Percentiles rank a stretch among this genome's conserved stretches.
These are phyloP conservation scores for Ephemerocybe angulata DNA, from an alignment of 768 basidiomycete species.

Conservation along the genomic window DNA sequence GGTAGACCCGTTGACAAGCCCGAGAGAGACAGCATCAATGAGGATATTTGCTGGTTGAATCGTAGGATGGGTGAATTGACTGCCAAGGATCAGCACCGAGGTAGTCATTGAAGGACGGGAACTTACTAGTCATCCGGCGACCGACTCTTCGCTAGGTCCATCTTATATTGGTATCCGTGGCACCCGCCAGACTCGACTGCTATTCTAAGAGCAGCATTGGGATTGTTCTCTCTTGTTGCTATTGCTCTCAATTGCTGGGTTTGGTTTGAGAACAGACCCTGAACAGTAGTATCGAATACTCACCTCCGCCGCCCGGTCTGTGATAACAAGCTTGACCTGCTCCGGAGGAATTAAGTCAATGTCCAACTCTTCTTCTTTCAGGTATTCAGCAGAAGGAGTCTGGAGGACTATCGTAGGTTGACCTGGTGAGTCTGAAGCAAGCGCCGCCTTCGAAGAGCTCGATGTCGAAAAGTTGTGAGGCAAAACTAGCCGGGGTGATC, in stretches of 20 bases:
- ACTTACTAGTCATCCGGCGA: conserved; percentile 85
- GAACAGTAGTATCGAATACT: conserved; percentile 9
- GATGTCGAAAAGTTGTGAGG: conserved; percentile 17
- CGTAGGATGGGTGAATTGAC: conserved; percentile 69
- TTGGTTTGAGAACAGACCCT: conserved; percentile 8
- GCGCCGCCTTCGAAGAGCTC: conserved; percentile 27
- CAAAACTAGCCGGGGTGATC: neutral
- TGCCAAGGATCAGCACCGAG: conserved; percentile 22
- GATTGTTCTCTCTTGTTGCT: conserved; percentile 57
- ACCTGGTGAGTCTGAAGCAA: conserved; percentile 41
- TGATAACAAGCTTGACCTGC: conserved; percentile 55
- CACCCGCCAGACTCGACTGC: conserved; percentile 93
- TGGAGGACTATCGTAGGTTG: conserved; percentile 47
- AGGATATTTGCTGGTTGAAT: conserved; percentile 73
- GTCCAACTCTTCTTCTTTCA: conserved; percentile 62
- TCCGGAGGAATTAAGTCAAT: conserved; percentile 53
- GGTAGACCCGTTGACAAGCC: conserved; percentile 82
- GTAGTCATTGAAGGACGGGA: too few relatives aligned
- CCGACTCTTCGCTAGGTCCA: conserved; percentile 66
- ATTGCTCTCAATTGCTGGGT: conserved; percentile 74
- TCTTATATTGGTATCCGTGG: conserved; percentile 95
- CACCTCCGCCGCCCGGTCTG: conserved; percentile 76
- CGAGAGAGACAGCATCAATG: conserved; percentile 82
- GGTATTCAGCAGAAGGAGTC: conserved; percentile 48
- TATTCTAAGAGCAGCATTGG: conserved; percentile 69